Evolutionary conservation across 225 moss, liverwort and hornwort species (phyloP).

Genomic region (Pseudoscleropodium purum): DNA sequence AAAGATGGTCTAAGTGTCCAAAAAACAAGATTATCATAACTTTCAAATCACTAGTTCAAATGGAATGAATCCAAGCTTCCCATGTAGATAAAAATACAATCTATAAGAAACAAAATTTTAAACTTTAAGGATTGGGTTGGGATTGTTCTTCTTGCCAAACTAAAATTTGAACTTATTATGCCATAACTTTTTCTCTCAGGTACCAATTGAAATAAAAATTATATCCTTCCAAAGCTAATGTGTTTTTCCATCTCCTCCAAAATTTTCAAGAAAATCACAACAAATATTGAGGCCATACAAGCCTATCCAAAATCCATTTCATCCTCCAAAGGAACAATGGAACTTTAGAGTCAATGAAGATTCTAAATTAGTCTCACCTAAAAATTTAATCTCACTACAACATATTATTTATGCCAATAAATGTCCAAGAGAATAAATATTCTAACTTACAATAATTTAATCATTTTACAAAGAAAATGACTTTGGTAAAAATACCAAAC

Average conservation of each 20-base stretch:
- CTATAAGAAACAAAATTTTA: no score
- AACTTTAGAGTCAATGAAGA: no score
- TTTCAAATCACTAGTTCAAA: no score
- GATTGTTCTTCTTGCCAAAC: rapidly evolving
- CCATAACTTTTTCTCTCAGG: neutral
- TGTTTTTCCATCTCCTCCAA: neutral
- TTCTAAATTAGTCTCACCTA: neutral
- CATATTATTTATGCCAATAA: neutral
- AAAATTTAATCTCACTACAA: rapidly evolving
- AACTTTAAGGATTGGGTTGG: no score
- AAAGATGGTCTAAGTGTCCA: no score
- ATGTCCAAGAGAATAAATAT: neutral
- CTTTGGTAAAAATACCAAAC: no score
- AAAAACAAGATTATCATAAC: no score
- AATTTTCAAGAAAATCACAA: neutral
- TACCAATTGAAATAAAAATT: no score
- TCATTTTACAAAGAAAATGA: neutral
- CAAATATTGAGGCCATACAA: rapidly evolving
- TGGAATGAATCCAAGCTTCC: no score
- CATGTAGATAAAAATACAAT: neutral
- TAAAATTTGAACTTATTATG: neutral
- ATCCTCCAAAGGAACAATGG: rapidly evolving
- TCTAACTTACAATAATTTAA: neutral
- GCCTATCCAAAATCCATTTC: rapidly evolving
- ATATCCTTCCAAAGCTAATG: neutral